Percentiles rank a stretch among this genome's conserved stretches.
These are phyloP conservation scores for Paecilomyces variotii DNA, from an alignment of 2,329 filamentous ascomycete species.

Conservation along the genomic window DNA sequence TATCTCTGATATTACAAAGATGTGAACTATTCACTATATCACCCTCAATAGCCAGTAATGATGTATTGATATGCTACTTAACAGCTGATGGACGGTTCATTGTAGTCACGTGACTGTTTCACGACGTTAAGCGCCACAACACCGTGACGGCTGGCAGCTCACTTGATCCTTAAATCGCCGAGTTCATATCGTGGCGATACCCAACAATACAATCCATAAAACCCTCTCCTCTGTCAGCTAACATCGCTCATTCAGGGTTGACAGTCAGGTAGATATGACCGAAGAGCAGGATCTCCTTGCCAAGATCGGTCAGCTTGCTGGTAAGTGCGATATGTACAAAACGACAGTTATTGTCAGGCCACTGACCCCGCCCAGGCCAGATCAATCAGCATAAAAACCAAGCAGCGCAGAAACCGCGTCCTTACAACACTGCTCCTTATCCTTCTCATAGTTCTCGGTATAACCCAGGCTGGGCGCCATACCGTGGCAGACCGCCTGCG, in stretches of 20 bases:
- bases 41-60: background rate
- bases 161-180: background rate
- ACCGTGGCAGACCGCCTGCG: slow-evolving; percentile 31
- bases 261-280: slow-evolving; percentile 33
- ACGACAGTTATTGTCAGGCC: slow-evolving; percentile 35
- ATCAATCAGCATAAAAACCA: slow-evolving; percentile 73
- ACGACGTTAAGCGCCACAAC: background rate
- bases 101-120: background rate
- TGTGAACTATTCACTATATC: background rate
- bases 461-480: slow-evolving; percentile 36
- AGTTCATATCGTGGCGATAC: background rate
- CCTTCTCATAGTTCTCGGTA: slow-evolving; percentile 17
- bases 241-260: background rate
- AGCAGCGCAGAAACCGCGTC: slow-evolving; percentile 12
- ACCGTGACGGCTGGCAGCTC: background rate
- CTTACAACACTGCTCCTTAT: slow-evolving; percentile 17
- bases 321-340: slow-evolving; percentile 29
- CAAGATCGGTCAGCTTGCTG: slow-evolving; percentile 50
- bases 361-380: slow-evolving; percentile 47
- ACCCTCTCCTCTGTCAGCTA: background rate
- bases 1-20: background rate
- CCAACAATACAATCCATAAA: background rate
- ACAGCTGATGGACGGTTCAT: background rate
- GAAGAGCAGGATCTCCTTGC: slow-evolving; percentile 49
- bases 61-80: background rate